Percentiles rank a stretch among this genome's conserved stretches.
Evolutionary conservation across 2,329 filamentous ascomycete genomes (phyloP).

Genomic region (Colletotrichum chlorophyti): DNA sequence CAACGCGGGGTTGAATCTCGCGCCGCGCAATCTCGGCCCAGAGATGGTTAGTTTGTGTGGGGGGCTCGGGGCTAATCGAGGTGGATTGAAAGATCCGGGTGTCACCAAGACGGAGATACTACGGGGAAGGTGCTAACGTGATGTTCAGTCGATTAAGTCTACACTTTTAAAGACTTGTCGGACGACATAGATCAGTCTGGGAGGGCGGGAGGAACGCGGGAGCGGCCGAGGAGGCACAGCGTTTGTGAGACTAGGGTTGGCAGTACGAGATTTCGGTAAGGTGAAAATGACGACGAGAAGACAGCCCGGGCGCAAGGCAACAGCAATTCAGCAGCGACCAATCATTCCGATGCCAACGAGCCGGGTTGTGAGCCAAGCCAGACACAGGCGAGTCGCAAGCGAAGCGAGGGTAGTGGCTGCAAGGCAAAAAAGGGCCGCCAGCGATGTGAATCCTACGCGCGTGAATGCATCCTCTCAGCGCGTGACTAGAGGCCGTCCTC

Average conservation of each 20-base stretch:
- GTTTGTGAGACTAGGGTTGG: not conserved
- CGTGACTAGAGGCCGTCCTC: no score
- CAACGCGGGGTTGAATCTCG: no score
- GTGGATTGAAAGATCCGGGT: no score
- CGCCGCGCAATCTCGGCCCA: no score
- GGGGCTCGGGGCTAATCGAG: no score
- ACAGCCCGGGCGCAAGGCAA: not conserved
- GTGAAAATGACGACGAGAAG: not conserved
- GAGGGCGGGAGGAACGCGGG: constrained; percentile 16
- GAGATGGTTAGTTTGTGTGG: no score
- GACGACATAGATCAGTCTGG: not conserved
- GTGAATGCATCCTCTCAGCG: no score
- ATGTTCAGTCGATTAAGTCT: no score
- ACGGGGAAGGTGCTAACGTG: no score
- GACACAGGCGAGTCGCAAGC: not conserved
- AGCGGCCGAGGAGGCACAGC: constrained; percentile 2
- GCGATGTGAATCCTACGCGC: not conserved
- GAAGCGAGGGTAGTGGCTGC: constrained; percentile 16
- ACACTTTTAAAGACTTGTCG: no score
- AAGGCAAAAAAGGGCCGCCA: no score
- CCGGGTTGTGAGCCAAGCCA: not conserved
- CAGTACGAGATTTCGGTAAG: not conserved
- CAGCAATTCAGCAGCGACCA: not conserved
- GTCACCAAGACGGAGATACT: no score
- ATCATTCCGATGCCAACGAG: not conserved